These are phyloP conservation scores for Phyllachora maydis DNA, from an alignment of 2,329 filamentous ascomycete species.

Conservation along the genomic window DNA sequence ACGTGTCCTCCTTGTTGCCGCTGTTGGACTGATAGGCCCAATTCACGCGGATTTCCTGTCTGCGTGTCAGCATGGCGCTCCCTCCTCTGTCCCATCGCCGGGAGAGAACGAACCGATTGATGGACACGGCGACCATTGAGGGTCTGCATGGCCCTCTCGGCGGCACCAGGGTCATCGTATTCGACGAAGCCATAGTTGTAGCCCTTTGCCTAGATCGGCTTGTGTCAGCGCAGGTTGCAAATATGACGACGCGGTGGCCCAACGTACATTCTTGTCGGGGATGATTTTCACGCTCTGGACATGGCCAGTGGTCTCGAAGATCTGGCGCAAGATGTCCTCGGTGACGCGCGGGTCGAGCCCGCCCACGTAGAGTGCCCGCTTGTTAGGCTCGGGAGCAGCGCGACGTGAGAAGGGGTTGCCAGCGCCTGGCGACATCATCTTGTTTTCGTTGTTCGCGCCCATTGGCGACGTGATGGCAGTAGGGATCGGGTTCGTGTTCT, in stretches of 20 bases:
- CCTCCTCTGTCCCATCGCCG: too few relatives aligned
- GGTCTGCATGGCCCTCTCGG: slow-evolving; percentile 92
- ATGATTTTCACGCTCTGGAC: slow-evolving; percentile 99
- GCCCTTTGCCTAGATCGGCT: slow-evolving; percentile 52
- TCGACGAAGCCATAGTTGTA: slow-evolving; percentile 99
- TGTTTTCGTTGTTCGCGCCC: slow-evolving; percentile 37
- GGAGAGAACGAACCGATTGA: slow-evolving; percentile 60
- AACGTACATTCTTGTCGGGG: slow-evolving; percentile 93
- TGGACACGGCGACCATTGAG: slow-evolving; percentile 90
- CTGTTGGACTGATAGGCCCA: slow-evolving; percentile 98
- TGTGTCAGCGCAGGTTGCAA: neutral
- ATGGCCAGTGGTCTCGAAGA: slow-evolving; percentile 96
- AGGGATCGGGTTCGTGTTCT: slow-evolving; percentile 90
- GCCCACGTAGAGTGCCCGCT: slow-evolving; percentile 89
- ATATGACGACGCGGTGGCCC: neutral
- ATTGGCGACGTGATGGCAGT: slow-evolving; percentile 80
- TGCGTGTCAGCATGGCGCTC: slow-evolving; percentile 1
- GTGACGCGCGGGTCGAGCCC: slow-evolving; percentile 89
- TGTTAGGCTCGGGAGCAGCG: slow-evolving; percentile 93
- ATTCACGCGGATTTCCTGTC: slow-evolving; percentile 85
- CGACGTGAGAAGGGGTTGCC: slow-evolving; percentile 67
- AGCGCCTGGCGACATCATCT: slow-evolving; percentile 69
- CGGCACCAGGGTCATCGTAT: slow-evolving; percentile 92
- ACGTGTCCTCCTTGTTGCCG: slow-evolving; percentile 88
- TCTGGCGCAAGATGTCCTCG: slow-evolving; percentile 89